Base-by-base conservation (phyloP, 257 asterid genomes). In the Ballota nigra region DNA sequence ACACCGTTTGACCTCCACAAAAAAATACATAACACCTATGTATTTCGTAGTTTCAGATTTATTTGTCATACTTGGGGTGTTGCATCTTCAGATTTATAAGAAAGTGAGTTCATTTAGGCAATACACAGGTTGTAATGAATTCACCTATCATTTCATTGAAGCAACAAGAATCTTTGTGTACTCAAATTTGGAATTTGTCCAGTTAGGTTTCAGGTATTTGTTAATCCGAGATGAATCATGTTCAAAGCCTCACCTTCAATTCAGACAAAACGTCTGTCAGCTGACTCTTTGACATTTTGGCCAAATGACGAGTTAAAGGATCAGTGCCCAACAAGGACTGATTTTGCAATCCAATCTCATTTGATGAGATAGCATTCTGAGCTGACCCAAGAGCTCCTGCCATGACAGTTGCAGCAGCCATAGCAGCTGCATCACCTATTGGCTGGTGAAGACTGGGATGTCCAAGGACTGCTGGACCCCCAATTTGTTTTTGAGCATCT, bases 391-490 rank as follows among this genome's bases (percentile, higher is more conserved):
- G 96, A 76, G 88, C 86, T 79, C 91, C 92, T 26, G 96, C 92
- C 96, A 94, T 91, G 78, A 88, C 85, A 26, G 88, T 70, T 75
- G 97, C 97, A 79, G 97, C 96, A 79, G 91, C 81, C 81, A 80
- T 69, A 45, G 97, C 95, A 70, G 81, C 91, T 16, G 97, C 82
- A 68, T 86, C 86, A 38, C 99, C 99, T 11, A 94, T 70, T 51
- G 99, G 92, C 83, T 85, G 96, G 68, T 87, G 81, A 83, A 83
- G 73, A 82, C 71, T 70, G 15, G 87, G 74, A 72, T 89, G 87
- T 31, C 85, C 88, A 58, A 66, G 78, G 45, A 68, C 87, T 74
- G 87, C 81, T 66, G 87, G 86, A 52, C 85, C 92, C 55, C 86
- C 92, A 29, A 83, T 75, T 73, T 87, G 95, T 74, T 80, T 93